A percentile compares a stretch with the other conserved stretches of the same genome.
phyloP scores from a whole-genome alignment of 225 moss, liverwort and hornwort genomes.

The Sphagnum tenellum region DNA sequence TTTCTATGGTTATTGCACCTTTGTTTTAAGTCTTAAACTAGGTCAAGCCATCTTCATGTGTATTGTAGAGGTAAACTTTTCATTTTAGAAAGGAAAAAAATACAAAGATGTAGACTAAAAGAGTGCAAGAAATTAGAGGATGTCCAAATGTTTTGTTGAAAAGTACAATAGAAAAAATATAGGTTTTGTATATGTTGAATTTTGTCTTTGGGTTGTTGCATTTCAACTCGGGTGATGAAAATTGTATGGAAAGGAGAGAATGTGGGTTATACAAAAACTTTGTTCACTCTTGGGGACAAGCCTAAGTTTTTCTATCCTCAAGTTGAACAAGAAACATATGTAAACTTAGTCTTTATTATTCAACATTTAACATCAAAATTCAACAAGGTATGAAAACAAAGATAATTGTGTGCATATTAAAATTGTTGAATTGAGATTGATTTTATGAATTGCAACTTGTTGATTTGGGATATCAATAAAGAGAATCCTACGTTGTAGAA shows the following conservation, averaged over 20 bases:
- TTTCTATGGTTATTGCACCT: conserved; percentile 92
- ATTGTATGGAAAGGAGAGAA: conserved; percentile 73
- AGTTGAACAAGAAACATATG: conserved; percentile 56
- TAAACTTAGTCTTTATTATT: not conserved
- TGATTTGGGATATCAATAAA: conserved; percentile 58
- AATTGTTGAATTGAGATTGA: not conserved
- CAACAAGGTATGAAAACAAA: not conserved
- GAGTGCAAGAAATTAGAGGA: too few relatives aligned
- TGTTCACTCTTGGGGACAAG: conserved; percentile 91
- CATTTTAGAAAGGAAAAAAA: not conserved
- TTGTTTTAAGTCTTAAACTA: conserved; percentile 56
- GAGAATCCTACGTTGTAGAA: conserved; percentile 62
- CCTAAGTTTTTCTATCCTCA: conserved; percentile 74
- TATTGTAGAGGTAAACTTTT: conserved; percentile 33
- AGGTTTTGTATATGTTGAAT: not conserved
- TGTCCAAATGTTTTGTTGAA: too few relatives aligned
- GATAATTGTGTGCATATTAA: not conserved
- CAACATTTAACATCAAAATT: not conserved
- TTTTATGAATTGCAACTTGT: conserved; percentile 33
- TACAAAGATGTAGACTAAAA: not conserved
- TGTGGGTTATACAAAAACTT: conserved; percentile 75
- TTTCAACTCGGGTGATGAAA: conserved; percentile 35
- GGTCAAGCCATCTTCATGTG: conserved; percentile 78
- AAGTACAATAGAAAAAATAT: too few relatives aligned
- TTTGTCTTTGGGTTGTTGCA: not conserved